Base-by-base conservation (phyloP, 148 eudicot species). In the Amaranthus palmeri region DNA sequence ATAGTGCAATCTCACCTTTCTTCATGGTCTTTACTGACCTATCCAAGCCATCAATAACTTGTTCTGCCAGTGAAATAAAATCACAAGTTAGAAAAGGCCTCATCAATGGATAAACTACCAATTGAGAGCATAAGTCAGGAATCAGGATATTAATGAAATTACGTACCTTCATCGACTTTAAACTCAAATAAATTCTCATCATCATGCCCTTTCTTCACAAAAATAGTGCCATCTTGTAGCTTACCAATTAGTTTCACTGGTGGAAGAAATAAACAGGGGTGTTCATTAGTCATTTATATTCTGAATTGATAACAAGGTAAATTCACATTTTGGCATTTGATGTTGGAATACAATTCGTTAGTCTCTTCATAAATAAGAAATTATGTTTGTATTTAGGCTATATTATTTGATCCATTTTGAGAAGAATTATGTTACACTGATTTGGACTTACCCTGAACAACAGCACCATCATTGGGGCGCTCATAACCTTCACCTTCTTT, bases 401-500 rank as follows among this genome's bases (percentile, higher is more conserved):
- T 25, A 25, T 25, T 25, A 25, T 25, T 25, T 25, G 36, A 0
- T 1, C 36, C 36, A 25, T 25, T 25, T 25, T 25, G 36, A 25
- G 36, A 25, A 25, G 36, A 25, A 25, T 25, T 25, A 25, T 25
- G 58, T 54, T 10, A 11, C 58, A 4, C 8, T 43, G 6, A 60
- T 59, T 67, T 43, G 2, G 58, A 67, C 84, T 70, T 8, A 82
- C 98, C 81, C 81, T 83, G 83, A 15, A 92, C 98, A 50, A 88
- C 72, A 71, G 93, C 88, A 67, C 96, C 92, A 58, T 90, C 96
- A 66, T 88, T 93, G 0, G 98, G 98, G 7, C 81, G 78, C 47
- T 93, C 98, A 69, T 87, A 90, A 61, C 96, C 95, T 54, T 92
- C 96, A 13, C 96, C 97, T 73, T 90, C 97, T 76, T 85, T 90